These are phyloP conservation scores for Westerdykella aurantiaca DNA, from an alignment of 2,329 filamentous ascomycete species.

Conservation along the genomic window DNA sequence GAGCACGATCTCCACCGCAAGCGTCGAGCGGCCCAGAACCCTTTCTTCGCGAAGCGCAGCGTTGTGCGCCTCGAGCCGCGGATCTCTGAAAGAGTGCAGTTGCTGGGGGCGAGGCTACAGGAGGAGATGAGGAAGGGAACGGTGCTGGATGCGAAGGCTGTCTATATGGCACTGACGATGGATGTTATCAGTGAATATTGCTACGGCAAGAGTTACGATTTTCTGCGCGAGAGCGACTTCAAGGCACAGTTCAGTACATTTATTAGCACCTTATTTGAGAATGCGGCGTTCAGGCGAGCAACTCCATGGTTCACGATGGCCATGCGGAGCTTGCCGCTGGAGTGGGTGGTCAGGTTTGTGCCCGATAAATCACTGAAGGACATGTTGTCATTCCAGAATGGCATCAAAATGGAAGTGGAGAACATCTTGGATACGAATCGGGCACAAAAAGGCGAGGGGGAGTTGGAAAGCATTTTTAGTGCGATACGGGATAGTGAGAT, in stretches of 20 bases:
- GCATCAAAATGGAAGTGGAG: background rate
- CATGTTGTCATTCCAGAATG: background rate
- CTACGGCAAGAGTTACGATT: conserved; percentile 15
- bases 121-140: conserved; percentile 17
- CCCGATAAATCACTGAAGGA: background rate
- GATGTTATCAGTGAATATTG: conserved; percentile 29
- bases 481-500: background rate
- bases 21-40: conserved; percentile 27
- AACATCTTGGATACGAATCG: background rate
- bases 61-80: conserved; percentile 20
- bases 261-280: background rate
- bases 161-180: conserved; percentile 23
- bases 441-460: background rate
- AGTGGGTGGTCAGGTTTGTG: background rate
- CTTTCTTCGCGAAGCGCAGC: conserved; percentile 34
- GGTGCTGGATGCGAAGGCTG: conserved; percentile 18
- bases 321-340: background rate
- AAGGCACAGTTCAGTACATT: background rate
- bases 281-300: background rate
- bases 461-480: background rate
- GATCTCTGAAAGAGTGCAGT: conserved; percentile 15
- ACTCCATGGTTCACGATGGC: background rate
- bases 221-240: conserved; percentile 4
- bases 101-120: conserved; percentile 7
- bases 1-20: conserved; percentile 29